Evolutionary conservation across 1,284 basidiomycete species (phyloP).

Genomic region (Sphaerobolus stellatus): DNA sequence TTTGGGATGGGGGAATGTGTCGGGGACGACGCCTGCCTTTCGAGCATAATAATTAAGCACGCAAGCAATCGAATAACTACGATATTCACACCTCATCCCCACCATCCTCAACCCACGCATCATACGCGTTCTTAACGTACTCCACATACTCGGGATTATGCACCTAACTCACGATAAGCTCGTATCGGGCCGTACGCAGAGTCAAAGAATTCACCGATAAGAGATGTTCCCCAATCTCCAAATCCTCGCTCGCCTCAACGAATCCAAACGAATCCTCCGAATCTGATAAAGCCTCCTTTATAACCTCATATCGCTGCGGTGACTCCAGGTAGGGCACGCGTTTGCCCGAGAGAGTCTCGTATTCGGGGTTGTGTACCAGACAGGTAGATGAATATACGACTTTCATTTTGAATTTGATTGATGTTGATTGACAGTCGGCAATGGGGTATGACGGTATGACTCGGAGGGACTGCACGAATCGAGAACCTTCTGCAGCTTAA

Average conservation of each 20-base stretch:
- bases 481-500: too few relatives aligned
- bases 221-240: constrained; percentile 17
- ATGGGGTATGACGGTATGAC: too few relatives aligned
- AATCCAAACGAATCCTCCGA: constrained; percentile 20
- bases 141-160: constrained; percentile 30
- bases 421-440: too few relatives aligned
- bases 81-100: constrained; percentile 27
- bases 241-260: constrained; percentile 14
- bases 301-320: constrained; percentile 27
- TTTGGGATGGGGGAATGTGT: constrained; percentile 30
- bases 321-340: constrained; percentile 33
- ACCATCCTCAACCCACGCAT: constrained; percentile 32
- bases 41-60: background rate
- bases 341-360: constrained; percentile 33
- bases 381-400: constrained; percentile 5
- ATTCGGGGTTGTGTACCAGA: constrained; percentile 31
- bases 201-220: background rate
- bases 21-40: constrained; percentile 34
- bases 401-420: too few relatives aligned
- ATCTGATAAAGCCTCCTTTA: constrained; percentile 26
- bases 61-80: background rate
- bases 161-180: constrained; percentile 15
- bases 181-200: too few relatives aligned
- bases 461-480: too few relatives aligned
- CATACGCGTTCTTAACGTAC: constrained; percentile 32